phyloP scores from a whole-genome alignment of 345 rosid species.

The Schrenkiella parvula region DNA sequence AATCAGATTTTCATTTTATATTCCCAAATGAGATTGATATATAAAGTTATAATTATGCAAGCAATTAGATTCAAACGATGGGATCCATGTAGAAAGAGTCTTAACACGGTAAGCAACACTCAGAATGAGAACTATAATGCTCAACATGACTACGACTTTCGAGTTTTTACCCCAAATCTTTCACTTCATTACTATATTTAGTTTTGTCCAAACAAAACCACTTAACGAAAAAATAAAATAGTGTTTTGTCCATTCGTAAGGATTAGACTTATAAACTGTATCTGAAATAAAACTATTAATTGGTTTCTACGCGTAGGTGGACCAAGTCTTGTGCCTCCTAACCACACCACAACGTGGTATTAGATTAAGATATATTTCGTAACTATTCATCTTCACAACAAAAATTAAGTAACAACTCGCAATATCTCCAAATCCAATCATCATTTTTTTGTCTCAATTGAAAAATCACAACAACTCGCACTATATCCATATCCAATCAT shows the following conservation, averaged over 20 bases:
- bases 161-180: background rate
- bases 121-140: background rate
- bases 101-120: background rate
- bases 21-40: background rate
- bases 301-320: constrained; percentile 18
- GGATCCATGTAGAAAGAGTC: background rate
- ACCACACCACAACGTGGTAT: constrained; percentile 17
- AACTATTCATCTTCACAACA: constrained; percentile 16
- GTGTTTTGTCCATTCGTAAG: background rate
- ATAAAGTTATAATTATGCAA: background rate
- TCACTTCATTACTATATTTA: background rate
- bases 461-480: constrained; percentile 7
- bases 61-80: background rate
- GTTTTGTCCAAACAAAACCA: background rate
- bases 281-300: background rate
- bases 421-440: constrained; percentile 20
- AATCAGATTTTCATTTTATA: background rate
- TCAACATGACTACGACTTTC: constrained; percentile 15
- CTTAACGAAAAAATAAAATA: background rate
- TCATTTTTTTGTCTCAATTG: background rate
- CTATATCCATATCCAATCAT: constrained; percentile 12
- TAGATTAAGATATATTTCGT: background rate
- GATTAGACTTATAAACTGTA: background rate
- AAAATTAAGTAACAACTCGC: constrained; percentile 16
- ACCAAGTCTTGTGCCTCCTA: constrained; percentile 26